phyloP scores from a whole-genome alignment of 208 protist species.

The Leishmania tropica region DNA sequence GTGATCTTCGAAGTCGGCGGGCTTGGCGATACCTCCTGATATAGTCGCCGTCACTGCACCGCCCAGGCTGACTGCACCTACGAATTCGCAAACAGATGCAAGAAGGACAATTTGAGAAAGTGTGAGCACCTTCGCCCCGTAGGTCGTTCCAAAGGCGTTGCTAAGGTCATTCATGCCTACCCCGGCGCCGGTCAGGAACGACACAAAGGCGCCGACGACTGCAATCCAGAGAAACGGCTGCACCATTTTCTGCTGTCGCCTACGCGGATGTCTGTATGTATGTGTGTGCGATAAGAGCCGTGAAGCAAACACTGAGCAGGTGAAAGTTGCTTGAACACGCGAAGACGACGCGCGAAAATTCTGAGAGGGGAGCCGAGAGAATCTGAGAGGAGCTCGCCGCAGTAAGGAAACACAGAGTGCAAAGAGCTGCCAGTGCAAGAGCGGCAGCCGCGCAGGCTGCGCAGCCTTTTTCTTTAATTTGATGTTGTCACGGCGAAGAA shows the following conservation, averaged over 20 bases:
- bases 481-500: background rate
- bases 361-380: background rate
- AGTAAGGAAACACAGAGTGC: background rate
- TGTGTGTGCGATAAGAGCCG: background rate
- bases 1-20: conserved; percentile 45
- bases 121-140: conserved; percentile 82
- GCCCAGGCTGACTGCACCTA: conserved; percentile 70
- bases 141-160: conserved; percentile 92
- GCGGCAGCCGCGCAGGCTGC: background rate
- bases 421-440: background rate
- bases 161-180: conserved; percentile 92
- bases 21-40: conserved; percentile 73
- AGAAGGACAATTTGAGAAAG: conserved; percentile 80
- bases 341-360: background rate
- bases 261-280: background rate
- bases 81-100: conserved; percentile 84
- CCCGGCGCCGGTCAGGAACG: conserved; percentile 77
- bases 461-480: background rate
- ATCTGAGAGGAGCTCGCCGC: background rate
- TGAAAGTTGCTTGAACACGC: no score
- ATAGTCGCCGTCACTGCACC: conserved; percentile 80
- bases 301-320: background rate
- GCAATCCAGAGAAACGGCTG: conserved; percentile 79
- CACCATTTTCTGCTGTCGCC: conserved; percentile 12
- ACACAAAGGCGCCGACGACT: conserved; percentile 70